Evolutionary conservation across 345 rosid genomes (phyloP).

Genomic region (Aquilaria yunnanensis): DNA sequence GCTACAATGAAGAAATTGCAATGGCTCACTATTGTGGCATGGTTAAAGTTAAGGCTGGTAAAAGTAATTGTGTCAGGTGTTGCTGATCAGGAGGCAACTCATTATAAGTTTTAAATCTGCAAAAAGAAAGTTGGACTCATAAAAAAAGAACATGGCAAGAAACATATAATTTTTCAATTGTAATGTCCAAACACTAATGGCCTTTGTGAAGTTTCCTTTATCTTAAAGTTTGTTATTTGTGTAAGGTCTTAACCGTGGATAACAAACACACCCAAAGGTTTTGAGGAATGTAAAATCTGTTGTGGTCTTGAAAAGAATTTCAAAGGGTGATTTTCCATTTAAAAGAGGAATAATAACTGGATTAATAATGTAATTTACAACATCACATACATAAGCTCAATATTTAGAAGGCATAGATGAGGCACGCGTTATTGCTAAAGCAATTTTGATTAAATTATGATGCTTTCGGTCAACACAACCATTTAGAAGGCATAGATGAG

Average conservation of each 20-base stretch:
- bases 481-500: neutral
- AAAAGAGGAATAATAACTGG: neutral
- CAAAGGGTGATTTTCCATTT: neutral
- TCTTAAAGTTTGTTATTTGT: neutral
- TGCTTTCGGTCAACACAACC: neutral
- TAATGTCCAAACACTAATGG: too few relatives aligned
- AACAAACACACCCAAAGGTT: neutral
- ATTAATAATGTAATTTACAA: neutral
- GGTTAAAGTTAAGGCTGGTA: too few relatives aligned
- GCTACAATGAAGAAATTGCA: too few relatives aligned
- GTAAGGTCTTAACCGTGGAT: neutral
- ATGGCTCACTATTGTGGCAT: neutral
- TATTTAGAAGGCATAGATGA: neutral
- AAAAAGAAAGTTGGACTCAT: too few relatives aligned
- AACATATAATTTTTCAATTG: too few relatives aligned
- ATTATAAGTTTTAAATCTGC: too few relatives aligned
- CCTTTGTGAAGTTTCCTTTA: too few relatives aligned
- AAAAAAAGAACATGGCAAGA: too few relatives aligned
- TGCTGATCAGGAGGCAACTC: too few relatives aligned
- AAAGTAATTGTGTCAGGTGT: too few relatives aligned
- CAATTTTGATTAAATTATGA: neutral
- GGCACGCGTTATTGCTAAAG: neutral
- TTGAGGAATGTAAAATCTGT: neutral
- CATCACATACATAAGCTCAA: neutral
- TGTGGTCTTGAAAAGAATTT: neutral